phyloP scores from a whole-genome alignment of 441 rosid species.

The Euphorbia corollata region DNA sequence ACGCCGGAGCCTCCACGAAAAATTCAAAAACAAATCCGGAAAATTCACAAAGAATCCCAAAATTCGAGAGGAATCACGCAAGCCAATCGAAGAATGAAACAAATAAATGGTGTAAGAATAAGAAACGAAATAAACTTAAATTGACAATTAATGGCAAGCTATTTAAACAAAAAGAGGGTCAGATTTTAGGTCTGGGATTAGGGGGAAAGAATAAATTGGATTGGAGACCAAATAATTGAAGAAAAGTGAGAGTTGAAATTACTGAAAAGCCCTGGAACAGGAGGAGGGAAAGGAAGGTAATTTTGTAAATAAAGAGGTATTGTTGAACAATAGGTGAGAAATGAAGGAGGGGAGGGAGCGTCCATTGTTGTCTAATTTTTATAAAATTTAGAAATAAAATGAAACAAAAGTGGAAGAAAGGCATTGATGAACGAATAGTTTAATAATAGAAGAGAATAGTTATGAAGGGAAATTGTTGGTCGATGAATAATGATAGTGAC shows the following conservation, averaged over 20 bases:
- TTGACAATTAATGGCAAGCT: not conserved
- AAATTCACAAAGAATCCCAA: not conserved
- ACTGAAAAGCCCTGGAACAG: not conserved
- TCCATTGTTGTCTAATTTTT: not conserved
- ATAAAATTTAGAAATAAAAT: not conserved
- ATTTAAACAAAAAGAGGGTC: not conserved
- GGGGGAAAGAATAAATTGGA: not conserved
- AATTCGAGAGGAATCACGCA: not conserved
- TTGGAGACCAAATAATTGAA: not conserved
- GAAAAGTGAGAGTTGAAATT: not conserved
- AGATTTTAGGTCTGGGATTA: not conserved
- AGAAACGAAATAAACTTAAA: not conserved
- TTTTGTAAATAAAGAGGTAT: not conserved
- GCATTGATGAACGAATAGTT: not conserved
- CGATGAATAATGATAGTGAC: not conserved
- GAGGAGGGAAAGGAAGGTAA: not conserved
- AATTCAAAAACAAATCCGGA: not conserved
- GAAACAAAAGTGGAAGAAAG: not conserved
- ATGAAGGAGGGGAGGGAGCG: not conserved
- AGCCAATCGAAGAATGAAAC: not conserved
- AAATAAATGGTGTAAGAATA: not conserved
- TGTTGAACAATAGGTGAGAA: not conserved
- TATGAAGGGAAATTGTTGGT: not conserved
- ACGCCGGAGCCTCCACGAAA: conserved; percentile 1
- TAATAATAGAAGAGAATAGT: not conserved